phyloP scores from a whole-genome alignment of 495 filamentous ascomycete species.

The Hypoxylon cercidicola region DNA sequence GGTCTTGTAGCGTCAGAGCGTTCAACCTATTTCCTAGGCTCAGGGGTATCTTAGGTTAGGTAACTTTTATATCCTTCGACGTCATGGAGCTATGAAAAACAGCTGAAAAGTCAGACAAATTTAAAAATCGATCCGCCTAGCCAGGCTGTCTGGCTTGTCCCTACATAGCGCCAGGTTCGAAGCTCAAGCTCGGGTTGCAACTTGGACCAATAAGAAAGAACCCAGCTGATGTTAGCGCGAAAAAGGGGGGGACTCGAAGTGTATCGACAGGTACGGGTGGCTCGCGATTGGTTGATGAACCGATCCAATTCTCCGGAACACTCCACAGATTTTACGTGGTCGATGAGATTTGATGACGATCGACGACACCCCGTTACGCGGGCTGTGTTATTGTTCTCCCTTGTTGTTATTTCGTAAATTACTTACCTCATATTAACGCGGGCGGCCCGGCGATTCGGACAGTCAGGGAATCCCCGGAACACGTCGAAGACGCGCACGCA shows the following conservation, averaged over 20 bases:
- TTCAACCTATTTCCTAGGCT: neutral
- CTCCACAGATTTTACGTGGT: slow-evolving; percentile 35
- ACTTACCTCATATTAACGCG: neutral
- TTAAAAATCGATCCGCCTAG: slow-evolving; percentile 19
- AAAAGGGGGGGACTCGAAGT: slow-evolving; percentile 1
- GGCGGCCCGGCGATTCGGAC: neutral
- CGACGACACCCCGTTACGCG: slow-evolving; percentile 19
- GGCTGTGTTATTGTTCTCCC: slow-evolving; percentile 3
- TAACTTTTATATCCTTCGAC: slow-evolving; percentile 6
- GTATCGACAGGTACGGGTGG: slow-evolving; percentile 29
- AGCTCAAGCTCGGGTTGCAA: slow-evolving; percentile 10
- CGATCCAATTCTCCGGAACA: slow-evolving; percentile 36
- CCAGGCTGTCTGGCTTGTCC: too few relatives aligned
- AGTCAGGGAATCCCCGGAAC: neutral
- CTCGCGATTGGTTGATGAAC: slow-evolving; percentile 19
- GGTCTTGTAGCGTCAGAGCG: neutral
- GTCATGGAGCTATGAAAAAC: slow-evolving; percentile 6
- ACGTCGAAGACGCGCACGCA: slow-evolving; percentile 7
- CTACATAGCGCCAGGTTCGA: slow-evolving; percentile 16
- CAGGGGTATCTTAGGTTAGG: slow-evolving; percentile 1
- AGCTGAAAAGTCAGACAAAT: neutral
- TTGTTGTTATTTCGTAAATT: neutral
- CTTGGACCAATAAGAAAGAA: slow-evolving; percentile 17
- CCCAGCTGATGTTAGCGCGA: slow-evolving; percentile 1
- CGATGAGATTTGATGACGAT: slow-evolving; percentile 36